Evolutionary conservation across 2,329 filamentous ascomycete species (phyloP).

Genomic region (Talaromyces sp.): DNA sequence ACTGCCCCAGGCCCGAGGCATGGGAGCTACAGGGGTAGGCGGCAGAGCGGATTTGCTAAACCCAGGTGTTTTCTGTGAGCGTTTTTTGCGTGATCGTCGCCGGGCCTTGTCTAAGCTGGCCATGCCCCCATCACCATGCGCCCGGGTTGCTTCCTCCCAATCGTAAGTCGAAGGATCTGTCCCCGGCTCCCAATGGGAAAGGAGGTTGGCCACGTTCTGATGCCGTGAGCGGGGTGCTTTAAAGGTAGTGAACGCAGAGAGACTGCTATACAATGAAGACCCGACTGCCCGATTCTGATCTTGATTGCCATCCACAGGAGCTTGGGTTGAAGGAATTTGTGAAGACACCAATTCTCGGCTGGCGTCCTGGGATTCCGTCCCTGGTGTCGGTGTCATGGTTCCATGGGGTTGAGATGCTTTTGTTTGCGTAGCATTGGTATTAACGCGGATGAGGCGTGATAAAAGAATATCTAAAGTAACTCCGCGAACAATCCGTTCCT

Average conservation of each 20-base stretch:
- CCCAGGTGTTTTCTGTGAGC: constrained; percentile 18
- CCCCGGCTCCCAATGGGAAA: constrained; percentile 42
- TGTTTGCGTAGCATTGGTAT: constrained; percentile 3
- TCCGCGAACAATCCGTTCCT: constrained; percentile 41
- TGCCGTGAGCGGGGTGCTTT: constrained; percentile 23
- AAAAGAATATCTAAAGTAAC: constrained; percentile 41
- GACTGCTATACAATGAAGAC: constrained; percentile 15
- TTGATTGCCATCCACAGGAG: neutral
- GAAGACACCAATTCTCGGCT: constrained; percentile 5
- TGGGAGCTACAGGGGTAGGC: constrained; percentile 28
- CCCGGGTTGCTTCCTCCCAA: constrained; percentile 32
- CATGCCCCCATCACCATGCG: constrained; percentile 24
- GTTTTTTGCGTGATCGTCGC: constrained; percentile 31
- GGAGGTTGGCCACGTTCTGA: constrained; percentile 30
- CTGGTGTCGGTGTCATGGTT: neutral
- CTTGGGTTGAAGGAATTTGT: constrained; percentile 13
- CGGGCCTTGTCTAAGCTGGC: constrained; percentile 20
- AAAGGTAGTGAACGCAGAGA: constrained; percentile 36
- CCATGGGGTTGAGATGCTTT: neutral
- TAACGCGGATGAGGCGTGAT: constrained; percentile 32
- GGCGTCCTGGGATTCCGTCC: neutral
- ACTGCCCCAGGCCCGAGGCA: constrained; percentile 34
- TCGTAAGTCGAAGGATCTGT: constrained; percentile 37
- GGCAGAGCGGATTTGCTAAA: constrained; percentile 22
- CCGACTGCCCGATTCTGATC: neutral